Evolutionary conservation across 495 filamentous ascomycete species (phyloP), one percentile per base, ranked within the genome.

Genomic region (Penicillium cataractarum): DNA sequence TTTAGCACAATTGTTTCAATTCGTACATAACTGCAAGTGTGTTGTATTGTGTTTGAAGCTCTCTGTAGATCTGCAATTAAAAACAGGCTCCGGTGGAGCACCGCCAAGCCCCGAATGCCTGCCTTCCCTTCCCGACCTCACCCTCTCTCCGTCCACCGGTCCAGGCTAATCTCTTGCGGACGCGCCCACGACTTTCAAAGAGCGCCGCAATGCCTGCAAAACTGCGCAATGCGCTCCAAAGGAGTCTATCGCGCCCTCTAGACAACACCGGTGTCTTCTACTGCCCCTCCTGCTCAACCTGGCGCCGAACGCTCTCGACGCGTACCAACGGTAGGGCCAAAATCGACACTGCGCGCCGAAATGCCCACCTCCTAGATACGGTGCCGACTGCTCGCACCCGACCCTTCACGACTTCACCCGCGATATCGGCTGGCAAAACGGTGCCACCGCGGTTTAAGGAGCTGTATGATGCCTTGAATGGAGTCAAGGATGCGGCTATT

Each of bases 381-480:
- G 27, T 54, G 8, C 19, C 61, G 44, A 44, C 55, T 13, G 21
- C 52, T 6, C 8, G 39, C 29, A 19, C 48, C 31, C 68, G 72
- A 1, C 15, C 61, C 10, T 61, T 71, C 37, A 67, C 66, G 0
- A 73, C 69, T 22, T 72, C 75, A 6, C 66, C 76, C 8, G 60
- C 66, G 13, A 66, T 75, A 9, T 65, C 67, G 50, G 72, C 71
- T 27, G 65, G 67, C 17, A 71, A 73, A 52, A 71, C 68, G 48
- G 71, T 80, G 6, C 78, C 78, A 10, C 61, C 74, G 21, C 72
- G 70, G 21, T 73, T 80, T 55, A 71, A 73, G 50, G 78, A 83
- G 57, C 82, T 97, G 13, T 80, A 92, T 65, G 75, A 82, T 46
- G 83, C 87, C 12, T 78, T 96, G 21, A 74, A 77, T 9, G 79